A percentile compares a stretch with the other conserved stretches of the same genome.
Conservation (phyloP, 2,329 filamentous ascomycete species). For the Dissoconium aciculare region DNA sequence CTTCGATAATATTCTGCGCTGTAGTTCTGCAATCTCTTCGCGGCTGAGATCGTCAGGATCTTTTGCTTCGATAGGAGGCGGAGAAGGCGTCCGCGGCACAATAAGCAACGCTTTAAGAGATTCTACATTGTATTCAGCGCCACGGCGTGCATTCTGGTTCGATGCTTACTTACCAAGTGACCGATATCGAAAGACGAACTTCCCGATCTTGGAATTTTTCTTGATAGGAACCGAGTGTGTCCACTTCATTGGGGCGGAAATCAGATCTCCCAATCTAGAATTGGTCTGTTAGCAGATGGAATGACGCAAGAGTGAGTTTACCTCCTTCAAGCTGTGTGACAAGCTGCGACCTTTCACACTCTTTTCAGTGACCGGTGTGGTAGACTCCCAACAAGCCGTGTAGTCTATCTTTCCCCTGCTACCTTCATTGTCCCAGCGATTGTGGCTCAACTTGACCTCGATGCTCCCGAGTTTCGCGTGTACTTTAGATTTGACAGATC, state of each 20-base stretch:
- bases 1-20: background rate
- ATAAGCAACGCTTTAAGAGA: background rate
- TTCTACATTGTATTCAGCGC: background rate
- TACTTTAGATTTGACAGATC: background rate
- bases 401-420: background rate
- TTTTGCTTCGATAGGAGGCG: background rate
- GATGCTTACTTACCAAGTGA: background rate
- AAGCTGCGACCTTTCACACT: constrained; percentile 9
- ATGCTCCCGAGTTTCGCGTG: background rate
- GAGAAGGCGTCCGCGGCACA: background rate
- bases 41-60: background rate
- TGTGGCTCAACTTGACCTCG: background rate
- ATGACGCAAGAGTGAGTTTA: background rate
- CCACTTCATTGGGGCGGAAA: background rate
- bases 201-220: background rate
- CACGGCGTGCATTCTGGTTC: background rate
- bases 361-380: constrained; percentile 9
- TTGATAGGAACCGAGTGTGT: background rate
- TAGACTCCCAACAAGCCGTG: background rate
- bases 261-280: background rate
- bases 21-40: background rate
- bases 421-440: background rate
- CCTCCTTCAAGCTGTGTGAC: constrained; percentile 9
- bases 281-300: background rate
- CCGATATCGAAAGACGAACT: background rate